phyloP scores from a whole-genome alignment of 352 stramenopile species.

The Globisporangium middletonii region DNA sequence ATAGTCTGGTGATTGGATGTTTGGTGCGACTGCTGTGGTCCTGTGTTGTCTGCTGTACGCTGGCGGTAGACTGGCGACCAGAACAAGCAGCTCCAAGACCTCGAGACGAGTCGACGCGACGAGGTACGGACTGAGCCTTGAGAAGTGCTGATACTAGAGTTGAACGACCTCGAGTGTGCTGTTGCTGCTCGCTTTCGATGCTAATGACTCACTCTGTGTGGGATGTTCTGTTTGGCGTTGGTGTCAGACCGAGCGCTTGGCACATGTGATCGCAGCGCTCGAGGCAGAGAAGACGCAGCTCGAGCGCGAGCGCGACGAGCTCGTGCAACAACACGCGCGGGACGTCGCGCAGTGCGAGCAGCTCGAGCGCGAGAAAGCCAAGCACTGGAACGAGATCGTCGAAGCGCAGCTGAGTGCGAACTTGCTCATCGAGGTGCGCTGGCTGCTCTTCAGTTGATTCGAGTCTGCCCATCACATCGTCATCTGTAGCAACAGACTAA shows the following conservation, averaged over 20 bases:
- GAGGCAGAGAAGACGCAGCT: conserved; percentile 35
- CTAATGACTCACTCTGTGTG: background rate
- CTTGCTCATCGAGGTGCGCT: conserved; percentile 59
- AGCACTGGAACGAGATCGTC: conserved; percentile 71
- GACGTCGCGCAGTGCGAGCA: conserved; percentile 44
- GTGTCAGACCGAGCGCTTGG: conserved; percentile 24
- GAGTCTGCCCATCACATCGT: no score
- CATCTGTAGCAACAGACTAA: no score
- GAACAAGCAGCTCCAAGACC: conserved; percentile 57
- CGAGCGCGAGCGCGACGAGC: conserved; percentile 29
- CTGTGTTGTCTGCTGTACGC: background rate
- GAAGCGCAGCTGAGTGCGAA: conserved; percentile 66
- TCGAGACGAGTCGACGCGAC: conserved; percentile 32
- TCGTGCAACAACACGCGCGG: conserved; percentile 35
- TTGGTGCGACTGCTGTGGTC: background rate
- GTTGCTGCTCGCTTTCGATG: background rate
- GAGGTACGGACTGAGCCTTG: conserved; percentile 21
- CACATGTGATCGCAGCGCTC: conserved; percentile 24
- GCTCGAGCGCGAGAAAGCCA: conserved; percentile 54
- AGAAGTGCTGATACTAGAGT: no score
- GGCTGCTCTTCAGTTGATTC: background rate
- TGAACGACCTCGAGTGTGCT: no score
- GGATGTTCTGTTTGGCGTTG: background rate
- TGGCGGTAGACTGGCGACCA: conserved; percentile 46
- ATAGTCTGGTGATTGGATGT: background rate